Percentiles rank a stretch among this genome's conserved stretches.
These are phyloP conservation scores for Trichosanthes truncata DNA, from an alignment of 306 rosid species.

Conservation along the genomic window DNA sequence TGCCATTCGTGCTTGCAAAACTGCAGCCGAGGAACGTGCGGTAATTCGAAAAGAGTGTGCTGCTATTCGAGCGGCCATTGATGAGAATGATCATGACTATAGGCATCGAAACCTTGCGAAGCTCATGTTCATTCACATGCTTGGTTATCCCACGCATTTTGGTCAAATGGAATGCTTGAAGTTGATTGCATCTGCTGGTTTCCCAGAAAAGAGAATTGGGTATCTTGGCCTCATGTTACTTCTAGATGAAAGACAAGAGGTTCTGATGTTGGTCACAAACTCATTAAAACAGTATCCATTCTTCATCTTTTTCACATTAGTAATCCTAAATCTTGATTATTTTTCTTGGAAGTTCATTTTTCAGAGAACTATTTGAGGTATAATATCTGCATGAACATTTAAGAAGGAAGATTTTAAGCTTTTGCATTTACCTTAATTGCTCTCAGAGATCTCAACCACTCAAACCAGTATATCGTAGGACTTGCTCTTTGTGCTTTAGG, in stretches of 20 bases:
- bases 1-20: constrained; percentile 93
- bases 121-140: constrained; percentile 99
- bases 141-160: constrained; percentile 99
- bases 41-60: constrained; percentile 98
- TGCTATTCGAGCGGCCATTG: constrained; percentile 84
- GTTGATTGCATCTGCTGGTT: constrained; percentile 87
- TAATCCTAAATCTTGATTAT: background rate
- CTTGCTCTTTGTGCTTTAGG: constrained; percentile 99
- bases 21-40: constrained; percentile 98
- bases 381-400: constrained; percentile 8
- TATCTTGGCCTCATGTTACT: constrained; percentile 99
- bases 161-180: constrained; percentile 99
- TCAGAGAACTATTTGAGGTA: background rate
- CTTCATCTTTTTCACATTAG: constrained; percentile 6
- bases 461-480: constrained; percentile 96
- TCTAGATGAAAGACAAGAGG: constrained; percentile 99
- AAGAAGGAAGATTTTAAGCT: constrained; percentile 9
- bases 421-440: constrained; percentile 49
- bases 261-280: constrained; percentile 96
- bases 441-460: constrained; percentile 89
- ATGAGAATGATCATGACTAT: constrained; percentile 82
- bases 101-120: constrained; percentile 93
- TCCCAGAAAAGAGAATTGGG: constrained; percentile 98
- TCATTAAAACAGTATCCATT: constrained; percentile 97
- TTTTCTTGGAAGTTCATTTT: background rate